Conservation (phyloP, 345 rosid species). For the Lepidium didymum region DNA sequence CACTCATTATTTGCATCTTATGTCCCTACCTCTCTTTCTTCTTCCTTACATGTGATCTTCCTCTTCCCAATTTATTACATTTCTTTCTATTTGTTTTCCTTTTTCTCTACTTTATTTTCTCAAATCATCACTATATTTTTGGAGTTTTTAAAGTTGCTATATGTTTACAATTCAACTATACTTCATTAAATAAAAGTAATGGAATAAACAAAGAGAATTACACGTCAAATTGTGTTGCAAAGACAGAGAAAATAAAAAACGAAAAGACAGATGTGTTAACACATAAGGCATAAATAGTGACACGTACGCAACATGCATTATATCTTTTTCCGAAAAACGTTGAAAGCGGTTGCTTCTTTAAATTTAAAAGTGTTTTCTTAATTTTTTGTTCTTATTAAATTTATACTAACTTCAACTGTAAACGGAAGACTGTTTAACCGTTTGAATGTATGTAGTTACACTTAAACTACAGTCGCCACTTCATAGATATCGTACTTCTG, state of each 20-base stretch:
- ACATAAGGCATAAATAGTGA: constrained; percentile 6
- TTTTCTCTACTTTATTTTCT: not conserved
- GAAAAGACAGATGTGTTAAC: not conserved
- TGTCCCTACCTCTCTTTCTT: constrained; percentile 7
- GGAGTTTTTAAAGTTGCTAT: not conserved
- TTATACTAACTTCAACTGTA: not conserved
- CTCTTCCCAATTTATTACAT: not conserved
- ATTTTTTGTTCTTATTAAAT: not conserved
- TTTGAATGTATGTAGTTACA: no score
- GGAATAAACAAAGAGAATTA: not conserved
- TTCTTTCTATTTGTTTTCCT: not conserved
- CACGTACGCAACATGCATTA: constrained; percentile 9
- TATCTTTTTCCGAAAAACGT: not conserved
- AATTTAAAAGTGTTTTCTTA: not conserved
- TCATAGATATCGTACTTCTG: not conserved
- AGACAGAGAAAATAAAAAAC: not conserved
- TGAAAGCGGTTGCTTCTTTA: not conserved
- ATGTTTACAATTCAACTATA: not conserved
- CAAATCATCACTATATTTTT: not conserved
- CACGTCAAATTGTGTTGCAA: not conserved
- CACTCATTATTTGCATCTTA: constrained; percentile 9
- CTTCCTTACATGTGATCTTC: constrained; percentile 25
- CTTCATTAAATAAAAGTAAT: not conserved
- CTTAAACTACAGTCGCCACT: not conserved
- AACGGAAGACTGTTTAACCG: not conserved